phyloP scores from a whole-genome alignment of 2,329 filamentous ascomycete species.

The Aureobasidium sp. region DNA sequence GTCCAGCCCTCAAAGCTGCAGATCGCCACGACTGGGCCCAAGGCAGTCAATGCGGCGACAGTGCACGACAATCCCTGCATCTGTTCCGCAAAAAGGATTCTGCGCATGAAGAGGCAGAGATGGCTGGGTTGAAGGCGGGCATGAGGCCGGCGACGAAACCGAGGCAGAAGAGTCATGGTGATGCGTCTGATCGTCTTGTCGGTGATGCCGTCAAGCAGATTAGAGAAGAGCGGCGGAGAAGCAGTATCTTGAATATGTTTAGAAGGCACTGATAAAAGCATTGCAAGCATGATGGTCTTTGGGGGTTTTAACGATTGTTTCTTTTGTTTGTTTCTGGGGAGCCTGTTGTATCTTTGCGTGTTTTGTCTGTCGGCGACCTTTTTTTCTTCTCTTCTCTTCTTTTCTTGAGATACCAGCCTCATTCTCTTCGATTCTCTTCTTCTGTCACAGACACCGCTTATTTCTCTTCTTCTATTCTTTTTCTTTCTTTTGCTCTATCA shows the following conservation, averaged over 20 bases:
- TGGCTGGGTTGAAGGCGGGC: background rate
- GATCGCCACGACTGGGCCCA: slow-evolving; percentile 18
- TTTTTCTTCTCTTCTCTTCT: background rate
- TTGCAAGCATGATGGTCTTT: background rate
- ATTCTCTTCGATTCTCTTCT: background rate
- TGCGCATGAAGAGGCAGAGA: background rate
- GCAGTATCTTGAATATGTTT: background rate
- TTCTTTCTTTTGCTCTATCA: background rate
- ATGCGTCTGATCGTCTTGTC: slow-evolving; percentile 2
- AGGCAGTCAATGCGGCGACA: slow-evolving; percentile 14
- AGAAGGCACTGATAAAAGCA: slow-evolving; percentile 1
- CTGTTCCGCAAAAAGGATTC: background rate
- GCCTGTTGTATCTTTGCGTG: background rate
- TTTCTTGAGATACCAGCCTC: background rate
- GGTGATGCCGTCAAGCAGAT: slow-evolving; percentile 12
- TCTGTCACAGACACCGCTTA: background rate
- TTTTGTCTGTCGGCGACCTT: background rate
- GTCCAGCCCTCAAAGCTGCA: background rate
- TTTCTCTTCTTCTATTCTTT: background rate
- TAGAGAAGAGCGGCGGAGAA: slow-evolving; percentile 1
- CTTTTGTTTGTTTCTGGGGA: background rate
- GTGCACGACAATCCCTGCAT: slow-evolving; percentile 4
- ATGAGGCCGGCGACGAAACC: background rate
- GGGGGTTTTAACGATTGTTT: background rate
- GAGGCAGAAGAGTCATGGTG: slow-evolving; percentile 13